A percentile compares a stretch with the other conserved stretches of the same genome.
These are phyloP conservation scores for Phaeophleospora eucalypticola DNA, from an alignment of 2,329 filamentous ascomycete genomes.

Conservation along the genomic window DNA sequence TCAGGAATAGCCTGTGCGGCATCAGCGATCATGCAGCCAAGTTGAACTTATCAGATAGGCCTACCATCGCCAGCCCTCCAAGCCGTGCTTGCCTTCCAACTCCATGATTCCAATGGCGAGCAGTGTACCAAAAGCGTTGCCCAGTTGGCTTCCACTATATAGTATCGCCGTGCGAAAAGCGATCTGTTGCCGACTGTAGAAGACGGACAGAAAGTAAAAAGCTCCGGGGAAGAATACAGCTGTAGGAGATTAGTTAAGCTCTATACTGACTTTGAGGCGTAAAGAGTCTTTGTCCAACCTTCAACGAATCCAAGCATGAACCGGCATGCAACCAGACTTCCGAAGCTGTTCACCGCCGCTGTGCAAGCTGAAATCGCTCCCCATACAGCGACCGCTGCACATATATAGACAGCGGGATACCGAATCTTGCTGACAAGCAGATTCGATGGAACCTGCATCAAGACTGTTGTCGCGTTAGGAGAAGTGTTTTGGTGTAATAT, in stretches of 20 bases:
- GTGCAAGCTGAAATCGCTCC: slow-evolving; percentile 33
- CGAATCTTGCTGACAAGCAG: slow-evolving; percentile 44
- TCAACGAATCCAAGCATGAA: slow-evolving; percentile 36
- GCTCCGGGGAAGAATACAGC: slow-evolving; percentile 38
- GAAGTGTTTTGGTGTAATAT: background rate
- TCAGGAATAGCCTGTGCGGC: slow-evolving; percentile 15
- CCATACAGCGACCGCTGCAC: slow-evolving; percentile 32
- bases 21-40: background rate
- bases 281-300: no score
- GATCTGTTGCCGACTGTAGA: slow-evolving; percentile 40
- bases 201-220: slow-evolving; percentile 41
- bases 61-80: slow-evolving; percentile 33
- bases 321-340: slow-evolving; percentile 34
- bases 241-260: no score
- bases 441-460: slow-evolving; percentile 40
- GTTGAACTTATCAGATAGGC: background rate
- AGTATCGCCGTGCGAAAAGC: slow-evolving; percentile 37
- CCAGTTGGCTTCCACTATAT: slow-evolving; percentile 36
- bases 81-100: slow-evolving; percentile 30
- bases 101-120: slow-evolving; percentile 22
- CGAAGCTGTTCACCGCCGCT: slow-evolving; percentile 35
- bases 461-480: slow-evolving; percentile 20
- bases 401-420: slow-evolving; percentile 42
- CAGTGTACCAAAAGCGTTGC: slow-evolving; percentile 26
- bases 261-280: no score